Evolutionary conservation across 2,329 filamentous ascomycete species (phyloP).

Genomic region (Ilyonectria destructans): DNA sequence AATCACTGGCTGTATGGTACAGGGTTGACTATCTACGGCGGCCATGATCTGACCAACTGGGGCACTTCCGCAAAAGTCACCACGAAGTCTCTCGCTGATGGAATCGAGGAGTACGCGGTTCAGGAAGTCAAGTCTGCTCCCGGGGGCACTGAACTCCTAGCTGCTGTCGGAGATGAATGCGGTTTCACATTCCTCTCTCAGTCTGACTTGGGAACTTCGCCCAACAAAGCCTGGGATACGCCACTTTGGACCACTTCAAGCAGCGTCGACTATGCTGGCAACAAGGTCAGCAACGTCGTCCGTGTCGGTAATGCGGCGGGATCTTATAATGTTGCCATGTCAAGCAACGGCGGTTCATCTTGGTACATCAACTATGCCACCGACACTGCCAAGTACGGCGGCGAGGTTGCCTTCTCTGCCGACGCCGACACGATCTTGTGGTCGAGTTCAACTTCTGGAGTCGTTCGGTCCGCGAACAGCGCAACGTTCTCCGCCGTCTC

Average conservation of each 20-base stretch:
- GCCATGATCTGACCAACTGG: conserved; percentile 71
- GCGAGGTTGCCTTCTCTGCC: conserved; percentile 67
- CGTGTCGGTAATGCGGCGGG: conserved; percentile 65
- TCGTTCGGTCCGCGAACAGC: conserved; percentile 60
- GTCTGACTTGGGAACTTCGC: conserved; percentile 59
- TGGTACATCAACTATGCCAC: conserved; percentile 67
- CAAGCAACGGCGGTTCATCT: conserved; percentile 65
- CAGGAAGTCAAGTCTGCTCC: conserved; percentile 65
- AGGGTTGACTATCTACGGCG: conserved; percentile 69
- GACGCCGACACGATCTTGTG: conserved; percentile 66
- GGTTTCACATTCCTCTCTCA: conserved; percentile 65
- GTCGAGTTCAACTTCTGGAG: conserved; percentile 59
- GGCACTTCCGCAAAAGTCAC: conserved; percentile 65
- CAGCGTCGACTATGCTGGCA: conserved; percentile 66
- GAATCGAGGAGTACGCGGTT: conserved; percentile 70
- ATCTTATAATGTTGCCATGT: conserved; percentile 64
- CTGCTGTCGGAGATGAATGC: conserved; percentile 66
- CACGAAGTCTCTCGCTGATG: conserved; percentile 67
- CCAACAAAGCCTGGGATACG: conserved; percentile 62
- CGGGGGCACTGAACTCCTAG: conserved; percentile 67
- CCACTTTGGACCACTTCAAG: conserved; percentile 64
- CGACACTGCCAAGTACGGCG: conserved; percentile 60
- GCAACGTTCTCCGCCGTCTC: conserved; percentile 62
- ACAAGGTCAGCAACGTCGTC: conserved; percentile 62
- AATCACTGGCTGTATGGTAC: conserved; percentile 76